Evolutionary conservation across 73 alveolate genomes (phyloP), one percentile per base, ranked within the genome.

Genomic region (Paraurostyla sp.): DNA sequence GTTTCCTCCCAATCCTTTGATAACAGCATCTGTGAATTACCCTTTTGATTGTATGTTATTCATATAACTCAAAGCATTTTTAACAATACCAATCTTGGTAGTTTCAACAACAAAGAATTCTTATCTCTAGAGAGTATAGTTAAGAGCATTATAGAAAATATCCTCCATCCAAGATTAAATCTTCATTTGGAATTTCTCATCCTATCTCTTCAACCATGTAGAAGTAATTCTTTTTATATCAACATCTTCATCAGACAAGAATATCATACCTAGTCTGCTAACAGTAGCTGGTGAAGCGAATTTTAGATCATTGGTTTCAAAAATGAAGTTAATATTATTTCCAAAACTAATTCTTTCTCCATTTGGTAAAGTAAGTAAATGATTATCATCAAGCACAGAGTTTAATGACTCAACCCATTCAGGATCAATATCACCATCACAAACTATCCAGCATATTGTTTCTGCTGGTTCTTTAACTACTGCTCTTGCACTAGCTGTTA

Each of bases 201-300:
- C 95, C 68, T 95, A 95, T 94, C 97, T 97, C 84, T 94, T 91
- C 69, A 98, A 93, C 99, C 99, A 99, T 29, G 99, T 95, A 35
- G 88, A 85, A 59, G 98, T 96, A 6, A 99, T 91, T 25, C 99
- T 90, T 83, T 94, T 90, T 76, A 99, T 97, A 71, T 97, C 98
- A 52, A 99, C 99, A 92, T 99, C 99, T 93, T 99, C 99, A 85
- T 99, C 99, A 35, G 98, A 96, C 94, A 99, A 91, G 97, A 97
- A 99, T 52, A 99, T 97, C 97, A 99, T 98, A 56, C 99, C 99
- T 98, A 97, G 95, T 82, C 99, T 95, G 35, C 99, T 93, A 76
- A 99, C 99, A 11, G 99, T 99, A 11, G 99, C 99, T 3, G 99
- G 99, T 29, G 99, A 97, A 20, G 99, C 99, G 76, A 97, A 98